Base-by-base conservation (phyloP, 345 rosid species). In the Aurinia saxatilis region DNA sequence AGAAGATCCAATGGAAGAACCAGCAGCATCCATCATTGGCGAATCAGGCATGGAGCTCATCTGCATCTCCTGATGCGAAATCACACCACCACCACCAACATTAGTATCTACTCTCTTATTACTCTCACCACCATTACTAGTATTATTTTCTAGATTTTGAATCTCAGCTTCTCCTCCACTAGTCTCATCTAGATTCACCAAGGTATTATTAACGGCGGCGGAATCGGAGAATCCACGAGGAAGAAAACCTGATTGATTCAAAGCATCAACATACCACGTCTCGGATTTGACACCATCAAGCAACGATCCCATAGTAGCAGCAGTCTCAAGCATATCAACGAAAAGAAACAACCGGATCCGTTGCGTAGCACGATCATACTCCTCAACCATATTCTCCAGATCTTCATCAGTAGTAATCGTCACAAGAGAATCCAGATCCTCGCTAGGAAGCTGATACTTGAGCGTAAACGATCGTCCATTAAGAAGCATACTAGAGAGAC, bases 361-460 rank as follows among this genome's bases (percentile, higher is more conserved):
- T 3, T 78, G 45, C 14, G 76, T 41, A 17, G 79, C 46, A 6
- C 89, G 88, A 48, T 91, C 95, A 53, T 84, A 78, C 45, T 91
- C 96, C 54, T 88, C 92, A 29, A 86, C 49, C 95, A 88, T 77
- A 66, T 86, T 88, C 57, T 88, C 90, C 12, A 91, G 84, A 78
- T 91, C 96, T 66, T 91, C 95, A 64, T 80, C 87, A 5, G 87
- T 84, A 41, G 88, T 61, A 63, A 88, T 79, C 15, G 91, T 75
- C n/a, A 86, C 86, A 12, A 88, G 82, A 5, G 92, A 86, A 73
- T 88, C 95, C 7, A 91, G 93, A 48, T 86, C 98, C 75, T 88
- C 98, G 46, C 59, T 63, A 4, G 96, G 96, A 44, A 91, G 87
- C 76, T 88, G 96, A 69, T 88, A 91, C 71, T 86, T 91, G 44